Percentiles rank a stretch among this genome's conserved stretches.
These are phyloP conservation scores for Sporothrix variecibatus DNA, from an alignment of 2,329 filamentous ascomycete genomes.

Conservation along the genomic window DNA sequence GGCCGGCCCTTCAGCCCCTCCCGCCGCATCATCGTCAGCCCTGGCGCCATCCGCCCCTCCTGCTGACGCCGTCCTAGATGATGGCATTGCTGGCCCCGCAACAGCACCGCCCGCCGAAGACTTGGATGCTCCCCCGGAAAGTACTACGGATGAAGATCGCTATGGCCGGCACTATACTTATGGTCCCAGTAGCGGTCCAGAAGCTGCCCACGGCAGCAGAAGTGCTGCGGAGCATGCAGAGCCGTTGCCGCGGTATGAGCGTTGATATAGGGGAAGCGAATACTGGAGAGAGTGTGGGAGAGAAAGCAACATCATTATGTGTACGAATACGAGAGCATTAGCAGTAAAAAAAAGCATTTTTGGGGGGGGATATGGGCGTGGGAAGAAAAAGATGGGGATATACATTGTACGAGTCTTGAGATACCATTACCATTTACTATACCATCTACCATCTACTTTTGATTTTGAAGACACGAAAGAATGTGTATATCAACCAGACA, in stretches of 20 bases:
- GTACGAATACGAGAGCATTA: neutral
- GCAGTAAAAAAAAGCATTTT: neutral
- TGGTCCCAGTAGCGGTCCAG: slow-evolving; percentile 18
- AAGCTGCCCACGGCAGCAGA: slow-evolving; percentile 13
- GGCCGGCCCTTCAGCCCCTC: neutral
- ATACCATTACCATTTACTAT: slow-evolving; percentile 3
- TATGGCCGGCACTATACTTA: slow-evolving; percentile 37
- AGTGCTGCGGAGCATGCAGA: slow-evolving; percentile 29
- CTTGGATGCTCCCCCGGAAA: neutral
- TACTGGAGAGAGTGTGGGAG: neutral
- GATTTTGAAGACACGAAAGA: neutral
- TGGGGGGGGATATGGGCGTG: neutral
- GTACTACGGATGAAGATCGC: slow-evolving; percentile 20
- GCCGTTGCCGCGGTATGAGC: slow-evolving; percentile 38
- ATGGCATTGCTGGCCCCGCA: neutral
- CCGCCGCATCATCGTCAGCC: neutral
- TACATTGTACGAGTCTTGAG: slow-evolving; percentile 12
- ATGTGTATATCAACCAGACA: neutral
- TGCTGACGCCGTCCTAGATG: neutral
- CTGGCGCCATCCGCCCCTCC: neutral
- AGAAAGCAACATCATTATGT: neutral
- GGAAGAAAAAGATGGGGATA: neutral
- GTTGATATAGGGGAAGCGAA: slow-evolving; percentile 25
- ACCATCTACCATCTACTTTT: neutral
- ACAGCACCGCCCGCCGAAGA: slow-evolving; percentile 36